Percentiles rank a stretch among this genome's conserved stretches.
Conservation (phyloP, 2,329 filamentous ascomycete species). For the Aspergillus novofumigatus region DNA sequence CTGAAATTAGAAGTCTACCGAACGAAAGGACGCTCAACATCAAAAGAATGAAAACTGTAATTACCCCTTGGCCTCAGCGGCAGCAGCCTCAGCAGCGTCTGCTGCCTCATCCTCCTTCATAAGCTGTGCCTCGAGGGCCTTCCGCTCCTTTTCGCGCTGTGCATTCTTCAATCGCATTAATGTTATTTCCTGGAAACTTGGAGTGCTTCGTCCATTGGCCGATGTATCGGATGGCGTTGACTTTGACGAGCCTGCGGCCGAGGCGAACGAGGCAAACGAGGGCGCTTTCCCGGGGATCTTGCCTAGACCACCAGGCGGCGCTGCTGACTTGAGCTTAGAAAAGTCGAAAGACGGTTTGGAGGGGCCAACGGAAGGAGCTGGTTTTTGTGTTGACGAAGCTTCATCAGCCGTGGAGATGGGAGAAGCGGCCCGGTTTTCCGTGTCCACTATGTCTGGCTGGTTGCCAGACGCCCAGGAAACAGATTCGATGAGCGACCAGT, state of each 20-base stretch:
- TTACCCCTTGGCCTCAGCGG: slow-evolving; percentile 11
- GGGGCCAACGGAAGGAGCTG: slow-evolving; percentile 10
- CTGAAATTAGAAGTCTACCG: slow-evolving; percentile 4
- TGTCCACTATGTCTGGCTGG: slow-evolving; percentile 45
- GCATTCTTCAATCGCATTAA: slow-evolving; percentile 56
- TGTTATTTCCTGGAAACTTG: slow-evolving; percentile 46
- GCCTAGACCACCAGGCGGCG: slow-evolving; percentile 11
- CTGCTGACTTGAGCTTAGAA: slow-evolving; percentile 27
- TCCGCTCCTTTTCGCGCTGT: slow-evolving; percentile 51
- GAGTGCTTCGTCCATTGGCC: slow-evolving; percentile 25
- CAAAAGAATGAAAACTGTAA: background rate
- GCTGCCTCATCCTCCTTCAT: slow-evolving; percentile 46
- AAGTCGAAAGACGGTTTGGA: slow-evolving; percentile 32
- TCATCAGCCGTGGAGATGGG: slow-evolving; percentile 12
- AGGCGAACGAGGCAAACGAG: slow-evolving; percentile 41
- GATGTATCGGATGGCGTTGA: slow-evolving; percentile 23
- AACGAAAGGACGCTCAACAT: background rate
- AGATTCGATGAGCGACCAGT: slow-evolving; percentile 50
- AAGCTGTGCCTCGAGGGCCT: slow-evolving; percentile 51
- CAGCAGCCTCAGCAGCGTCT: slow-evolving; percentile 29
- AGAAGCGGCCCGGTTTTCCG: slow-evolving; percentile 8
- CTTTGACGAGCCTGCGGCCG: slow-evolving; percentile 25
- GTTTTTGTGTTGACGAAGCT: slow-evolving; percentile 21
- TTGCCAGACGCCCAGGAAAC: slow-evolving; percentile 53
- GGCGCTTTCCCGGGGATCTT: slow-evolving; percentile 32